A percentile compares a stretch with the other conserved stretches of the same genome.
Evolutionary conservation across 495 filamentous ascomycete genomes (phyloP).

Genomic region (Hypoxylon trugodes): DNA sequence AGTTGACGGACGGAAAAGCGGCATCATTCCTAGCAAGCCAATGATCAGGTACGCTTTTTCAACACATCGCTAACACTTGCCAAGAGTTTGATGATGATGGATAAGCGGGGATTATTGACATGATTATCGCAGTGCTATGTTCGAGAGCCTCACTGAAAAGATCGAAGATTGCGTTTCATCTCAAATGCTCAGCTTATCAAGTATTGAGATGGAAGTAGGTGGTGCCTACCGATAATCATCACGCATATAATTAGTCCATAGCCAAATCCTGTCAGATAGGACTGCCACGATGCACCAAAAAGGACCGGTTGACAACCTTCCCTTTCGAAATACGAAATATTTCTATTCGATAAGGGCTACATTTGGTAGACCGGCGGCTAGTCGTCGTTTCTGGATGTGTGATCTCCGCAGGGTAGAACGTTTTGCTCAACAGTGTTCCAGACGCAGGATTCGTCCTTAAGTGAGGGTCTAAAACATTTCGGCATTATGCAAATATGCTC

Average conservation of each 20-base stretch:
- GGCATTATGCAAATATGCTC: slow-evolving; percentile 36
- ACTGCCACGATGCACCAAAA: slow-evolving; percentile 14
- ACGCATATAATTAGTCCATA: slow-evolving; percentile 29
- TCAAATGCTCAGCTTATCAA: slow-evolving; percentile 35
- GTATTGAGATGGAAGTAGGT: slow-evolving; percentile 15
- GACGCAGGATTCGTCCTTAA: slow-evolving; percentile 36
- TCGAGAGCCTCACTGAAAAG: slow-evolving; percentile 45
- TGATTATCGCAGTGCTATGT: slow-evolving; percentile 41
- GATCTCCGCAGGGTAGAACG: slow-evolving; percentile 36
- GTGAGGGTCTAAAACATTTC: slow-evolving; percentile 36
- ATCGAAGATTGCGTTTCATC: slow-evolving; percentile 52
- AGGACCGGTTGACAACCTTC: slow-evolving; percentile 22
- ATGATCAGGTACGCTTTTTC: slow-evolving; percentile 18
- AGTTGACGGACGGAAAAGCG: slow-evolving; percentile 26
- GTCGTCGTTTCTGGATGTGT: slow-evolving; percentile 37
- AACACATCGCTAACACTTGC: slow-evolving; percentile 19
- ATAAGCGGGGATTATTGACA: slow-evolving; percentile 16
- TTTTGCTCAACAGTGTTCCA: slow-evolving; percentile 39
- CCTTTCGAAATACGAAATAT: slow-evolving; percentile 24
- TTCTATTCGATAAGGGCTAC: slow-evolving; percentile 21
- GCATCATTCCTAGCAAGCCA: slow-evolving; percentile 23
- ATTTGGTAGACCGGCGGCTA: slow-evolving; percentile 30
- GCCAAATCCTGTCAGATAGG: slow-evolving; percentile 15
- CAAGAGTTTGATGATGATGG: slow-evolving; percentile 8
- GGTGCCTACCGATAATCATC: slow-evolving; percentile 4